Evolutionary conservation across 306 rosid genomes (phyloP), one percentile per base, ranked within the genome.

Genomic region (Citrullus colocynthis): DNA sequence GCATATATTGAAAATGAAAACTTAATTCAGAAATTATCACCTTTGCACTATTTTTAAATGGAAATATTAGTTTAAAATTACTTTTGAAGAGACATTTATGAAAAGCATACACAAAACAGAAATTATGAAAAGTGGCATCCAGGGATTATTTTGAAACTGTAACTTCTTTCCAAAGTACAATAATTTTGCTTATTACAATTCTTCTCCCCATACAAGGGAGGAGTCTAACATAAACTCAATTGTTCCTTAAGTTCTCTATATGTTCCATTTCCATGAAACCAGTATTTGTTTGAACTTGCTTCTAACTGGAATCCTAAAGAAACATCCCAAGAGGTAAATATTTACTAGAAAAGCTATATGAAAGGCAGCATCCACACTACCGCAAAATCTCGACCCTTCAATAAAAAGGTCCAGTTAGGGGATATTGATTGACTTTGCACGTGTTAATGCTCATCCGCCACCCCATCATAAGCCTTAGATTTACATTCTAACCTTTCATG

Each of bases 1-100:
- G 90, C 86, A 86, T n/a, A 86, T 51, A 36, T 39, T 80, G 41
- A 75, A 52, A 80, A 60, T 8, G 36, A 75, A 21, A 77, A 36
- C 78, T 79, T 77, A 61, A 34, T 14, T 72, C 60, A 72, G 60
- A 72, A 72, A 72, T 4, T 8, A 28, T 49, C 44, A 28, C 21
- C 16, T 28, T 72, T 71, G 20, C 55, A 42, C 32, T 13, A 15
- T 44, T 42, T 20, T 66, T 18, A 1, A 20, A 15, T 11, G 42
- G 55, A 41, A 67, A 42, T 44, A 64, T 42, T 42, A 44, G 37
- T 41, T 42, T 20, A n/a, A 67, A 67, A 18, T 69, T 20, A 37
- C 48, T 17, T 39, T 8, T 65, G 30, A 65, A 65, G 30, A 67
- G 18, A 7, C 32, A 21, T 32, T 44, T 71, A 71, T 71, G 76